phyloP scores from a whole-genome alignment of 352 stramenopile genomes.

The Pythium aphanidermatum region DNA sequence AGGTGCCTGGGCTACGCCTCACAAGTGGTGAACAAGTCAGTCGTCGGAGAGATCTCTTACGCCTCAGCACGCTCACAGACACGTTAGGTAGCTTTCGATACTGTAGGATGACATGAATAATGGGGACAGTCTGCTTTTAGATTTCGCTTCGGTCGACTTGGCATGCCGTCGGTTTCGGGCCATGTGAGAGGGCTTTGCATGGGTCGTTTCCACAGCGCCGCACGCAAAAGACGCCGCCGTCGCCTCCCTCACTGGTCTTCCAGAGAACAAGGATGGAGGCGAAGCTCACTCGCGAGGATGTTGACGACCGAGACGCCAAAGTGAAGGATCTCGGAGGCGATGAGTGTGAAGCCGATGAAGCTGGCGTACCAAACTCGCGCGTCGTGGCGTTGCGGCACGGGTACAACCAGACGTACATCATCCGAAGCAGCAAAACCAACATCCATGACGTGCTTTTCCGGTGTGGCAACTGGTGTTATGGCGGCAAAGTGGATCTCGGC shows the following conservation, averaged over 20 bases:
- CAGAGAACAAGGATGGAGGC: constrained; percentile 71
- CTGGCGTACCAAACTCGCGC: constrained; percentile 43
- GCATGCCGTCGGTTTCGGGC: too few relatives aligned
- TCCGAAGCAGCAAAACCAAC: constrained; percentile 57
- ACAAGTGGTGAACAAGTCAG: constrained; percentile 48
- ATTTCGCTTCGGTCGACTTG: too few relatives aligned
- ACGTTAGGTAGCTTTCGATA: too few relatives aligned
- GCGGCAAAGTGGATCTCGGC: constrained; percentile 85
- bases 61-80: too few relatives aligned
- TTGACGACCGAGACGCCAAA: constrained; percentile 13
- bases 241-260: too few relatives aligned
- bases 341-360: constrained; percentile 36
- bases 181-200: too few relatives aligned
- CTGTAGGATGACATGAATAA: too few relatives aligned
- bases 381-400: constrained; percentile 77
- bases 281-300: constrained; percentile 30
- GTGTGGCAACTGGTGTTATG: constrained; percentile 95
- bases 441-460: constrained; percentile 90
- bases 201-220: too few relatives aligned
- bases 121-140: too few relatives aligned
- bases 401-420: constrained; percentile 92
- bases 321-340: constrained; percentile 9
- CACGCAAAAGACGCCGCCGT: too few relatives aligned
- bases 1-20: constrained; percentile 55
- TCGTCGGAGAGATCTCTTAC: too few relatives aligned